Percentiles rank a stretch among this genome's conserved stretches.
phyloP scores from a whole-genome alignment of 1,139 yeast species.

The Geotrichum siamense region DNA sequence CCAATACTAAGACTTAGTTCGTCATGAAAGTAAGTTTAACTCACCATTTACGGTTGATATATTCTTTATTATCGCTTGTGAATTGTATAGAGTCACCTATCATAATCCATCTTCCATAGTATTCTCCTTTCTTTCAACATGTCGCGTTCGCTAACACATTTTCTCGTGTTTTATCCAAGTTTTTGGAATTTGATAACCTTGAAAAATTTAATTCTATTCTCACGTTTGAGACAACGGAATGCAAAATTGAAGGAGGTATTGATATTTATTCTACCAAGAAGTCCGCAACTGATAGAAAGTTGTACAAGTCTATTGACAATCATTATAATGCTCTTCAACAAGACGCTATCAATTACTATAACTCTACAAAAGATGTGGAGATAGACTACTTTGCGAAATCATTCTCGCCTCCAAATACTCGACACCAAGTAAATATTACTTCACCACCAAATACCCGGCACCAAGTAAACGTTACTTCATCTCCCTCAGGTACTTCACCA shows the following conservation, averaged over 20 bases:
- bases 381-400: slow-evolving; percentile 20
- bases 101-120: neutral
- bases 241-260: slow-evolving; percentile 85
- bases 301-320: slow-evolving; percentile 80
- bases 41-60: neutral
- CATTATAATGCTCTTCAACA: slow-evolving; percentile 38
- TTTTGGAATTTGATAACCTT: slow-evolving; percentile 84
- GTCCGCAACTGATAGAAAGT: slow-evolving; percentile 79
- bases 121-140: neutral
- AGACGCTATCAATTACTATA: slow-evolving; percentile 21
- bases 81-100: too few relatives aligned
- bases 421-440: slow-evolving; percentile 5
- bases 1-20: neutral
- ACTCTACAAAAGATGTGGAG: slow-evolving; percentile 14
- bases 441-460: slow-evolving; percentile 8
- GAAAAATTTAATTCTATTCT: slow-evolving; percentile 83
- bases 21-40: neutral
- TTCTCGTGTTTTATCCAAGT: slow-evolving; percentile 41
- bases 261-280: slow-evolving; percentile 93
- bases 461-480: slow-evolving; percentile 11
- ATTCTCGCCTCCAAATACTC: slow-evolving; percentile 17
- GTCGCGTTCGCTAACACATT: neutral
- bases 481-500: slow-evolving; percentile 13
- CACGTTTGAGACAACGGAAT: slow-evolving; percentile 80
- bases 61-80: too few relatives aligned